Evolutionary conservation across 2,329 filamentous ascomycete genomes (phyloP).

Genomic region (Colletotrichum sp.): DNA sequence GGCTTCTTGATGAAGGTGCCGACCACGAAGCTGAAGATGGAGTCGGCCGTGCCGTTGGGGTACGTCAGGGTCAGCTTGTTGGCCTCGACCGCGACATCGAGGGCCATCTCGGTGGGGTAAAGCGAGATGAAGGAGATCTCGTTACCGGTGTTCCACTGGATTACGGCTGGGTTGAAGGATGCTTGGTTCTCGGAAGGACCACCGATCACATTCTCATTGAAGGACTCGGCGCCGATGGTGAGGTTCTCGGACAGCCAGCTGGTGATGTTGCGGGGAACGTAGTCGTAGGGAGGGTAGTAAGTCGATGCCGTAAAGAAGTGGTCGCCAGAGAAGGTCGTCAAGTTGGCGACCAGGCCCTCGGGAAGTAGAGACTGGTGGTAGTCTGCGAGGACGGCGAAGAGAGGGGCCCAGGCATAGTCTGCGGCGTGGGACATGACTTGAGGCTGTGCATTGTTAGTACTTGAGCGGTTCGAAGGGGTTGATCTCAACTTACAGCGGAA

Average conservation of each 20-base stretch:
- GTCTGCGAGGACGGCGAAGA: conserved; percentile 58
- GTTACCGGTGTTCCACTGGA: conserved; percentile 58
- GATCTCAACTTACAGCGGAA: conserved; percentile 29
- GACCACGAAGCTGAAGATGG: conserved; percentile 55
- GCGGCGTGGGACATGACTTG: conserved; percentile 62
- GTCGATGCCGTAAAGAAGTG: conserved; percentile 57
- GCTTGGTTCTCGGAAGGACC: conserved; percentile 55
- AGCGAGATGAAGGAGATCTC: conserved; percentile 39
- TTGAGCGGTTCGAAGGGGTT: background rate
- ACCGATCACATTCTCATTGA: conserved; percentile 59
- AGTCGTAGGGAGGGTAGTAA: conserved; percentile 64
- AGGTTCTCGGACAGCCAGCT: conserved; percentile 61
- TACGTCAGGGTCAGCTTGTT: conserved; percentile 55
- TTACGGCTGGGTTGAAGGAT: conserved; percentile 63
- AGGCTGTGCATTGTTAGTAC: conserved; percentile 33
- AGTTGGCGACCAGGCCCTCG: conserved; percentile 37
- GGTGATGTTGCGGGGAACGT: conserved; percentile 60
- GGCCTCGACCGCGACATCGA: conserved; percentile 46
- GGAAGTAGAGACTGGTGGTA: conserved; percentile 54
- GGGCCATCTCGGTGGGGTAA: conserved; percentile 42
- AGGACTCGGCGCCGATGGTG: conserved; percentile 65
- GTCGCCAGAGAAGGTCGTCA: conserved; percentile 56
- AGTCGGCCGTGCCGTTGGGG: conserved; percentile 52
- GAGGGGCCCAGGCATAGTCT: conserved; percentile 62
- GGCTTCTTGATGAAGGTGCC: conserved; percentile 48